phyloP scores from a whole-genome alignment of 495 filamentous ascomycete genomes.

The Podospora sp. region DNA sequence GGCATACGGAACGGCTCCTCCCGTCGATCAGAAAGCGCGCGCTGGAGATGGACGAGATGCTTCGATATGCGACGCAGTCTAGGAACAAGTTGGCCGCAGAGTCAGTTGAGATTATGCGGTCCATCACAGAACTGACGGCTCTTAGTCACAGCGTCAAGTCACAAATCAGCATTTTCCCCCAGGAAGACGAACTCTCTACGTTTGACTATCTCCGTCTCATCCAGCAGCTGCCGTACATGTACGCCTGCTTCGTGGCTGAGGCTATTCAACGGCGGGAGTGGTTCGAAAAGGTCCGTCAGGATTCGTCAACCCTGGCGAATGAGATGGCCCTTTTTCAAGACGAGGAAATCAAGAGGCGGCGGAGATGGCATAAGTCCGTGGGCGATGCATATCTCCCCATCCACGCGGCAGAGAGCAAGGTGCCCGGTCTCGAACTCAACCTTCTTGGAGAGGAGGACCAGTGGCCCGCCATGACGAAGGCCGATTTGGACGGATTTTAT shows the following conservation, averaged over 20 bases:
- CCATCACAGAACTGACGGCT: slow-evolving; percentile 76
- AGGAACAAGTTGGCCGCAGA: slow-evolving; percentile 60
- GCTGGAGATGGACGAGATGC: slow-evolving; percentile 72
- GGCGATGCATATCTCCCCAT: slow-evolving; percentile 57
- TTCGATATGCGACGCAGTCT: slow-evolving; percentile 65
- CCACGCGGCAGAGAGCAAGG: slow-evolving; percentile 45
- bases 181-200: slow-evolving; percentile 66
- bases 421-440: slow-evolving; percentile 82
- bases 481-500: slow-evolving; percentile 69
- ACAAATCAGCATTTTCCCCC: slow-evolving; percentile 69
- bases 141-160: slow-evolving; percentile 68
- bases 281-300: slow-evolving; percentile 81
- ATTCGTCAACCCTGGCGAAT: slow-evolving; percentile 82
- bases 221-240: slow-evolving; percentile 79
- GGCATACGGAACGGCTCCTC: slow-evolving; percentile 84
- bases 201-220: slow-evolving; percentile 78
- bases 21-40: slow-evolving; percentile 73
- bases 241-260: slow-evolving; percentile 86
- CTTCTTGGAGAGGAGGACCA: slow-evolving; percentile 74
- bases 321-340: slow-evolving; percentile 89
- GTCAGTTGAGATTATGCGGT: slow-evolving; percentile 72
- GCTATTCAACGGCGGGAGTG: slow-evolving; percentile 85
- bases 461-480: slow-evolving; percentile 69
- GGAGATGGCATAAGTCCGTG: slow-evolving; percentile 86
- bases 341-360: slow-evolving; percentile 84